Evolutionary conservation across 208 protist genomes (phyloP).

Genomic region (Leishmania mexicana): DNA sequence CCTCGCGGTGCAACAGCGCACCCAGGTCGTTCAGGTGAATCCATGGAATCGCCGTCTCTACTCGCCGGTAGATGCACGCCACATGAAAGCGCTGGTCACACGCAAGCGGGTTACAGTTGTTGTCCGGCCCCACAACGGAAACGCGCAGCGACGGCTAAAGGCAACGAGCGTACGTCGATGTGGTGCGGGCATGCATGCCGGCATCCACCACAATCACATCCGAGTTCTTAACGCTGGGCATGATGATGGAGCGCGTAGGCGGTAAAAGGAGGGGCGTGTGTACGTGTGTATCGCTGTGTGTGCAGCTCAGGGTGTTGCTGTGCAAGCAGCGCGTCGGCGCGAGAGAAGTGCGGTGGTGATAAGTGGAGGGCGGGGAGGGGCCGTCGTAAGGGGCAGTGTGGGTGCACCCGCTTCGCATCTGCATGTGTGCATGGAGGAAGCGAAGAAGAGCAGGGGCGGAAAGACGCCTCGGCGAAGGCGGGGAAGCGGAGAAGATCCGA

Average conservation of each 20-base stretch:
- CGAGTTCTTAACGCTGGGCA: slow-evolving; percentile 6
- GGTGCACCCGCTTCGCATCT: not conserved
- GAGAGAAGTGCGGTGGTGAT: not conserved
- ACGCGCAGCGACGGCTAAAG: slow-evolving; percentile 18
- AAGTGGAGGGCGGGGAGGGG: slow-evolving; percentile 7
- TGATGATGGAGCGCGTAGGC: not conserved
- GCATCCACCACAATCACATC: slow-evolving; percentile 33
- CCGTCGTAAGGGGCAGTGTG: not conserved
- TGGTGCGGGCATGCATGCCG: slow-evolving; percentile 31
- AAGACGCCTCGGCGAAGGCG: not conserved
- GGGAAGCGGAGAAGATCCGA: not conserved
- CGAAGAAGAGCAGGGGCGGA: not conserved
- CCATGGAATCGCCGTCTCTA: slow-evolving; percentile 21
- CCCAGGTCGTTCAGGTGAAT: slow-evolving; percentile 26
- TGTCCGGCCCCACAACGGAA: slow-evolving; percentile 17
- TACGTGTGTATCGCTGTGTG: slow-evolving; percentile 5
- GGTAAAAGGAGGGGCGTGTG: not conserved
- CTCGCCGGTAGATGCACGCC: slow-evolving; percentile 29
- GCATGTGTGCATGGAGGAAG: not conserved
- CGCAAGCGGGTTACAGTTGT: slow-evolving; percentile 22
- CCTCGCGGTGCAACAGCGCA: slow-evolving; percentile 16
- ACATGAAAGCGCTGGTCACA: slow-evolving; percentile 38
- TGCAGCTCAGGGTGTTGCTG: not conserved
- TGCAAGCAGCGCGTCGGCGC: not conserved
- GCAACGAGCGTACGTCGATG: slow-evolving; percentile 26